phyloP scores from a whole-genome alignment of 306 rosid species.

The Elaeagnus macrophylla region DNA sequence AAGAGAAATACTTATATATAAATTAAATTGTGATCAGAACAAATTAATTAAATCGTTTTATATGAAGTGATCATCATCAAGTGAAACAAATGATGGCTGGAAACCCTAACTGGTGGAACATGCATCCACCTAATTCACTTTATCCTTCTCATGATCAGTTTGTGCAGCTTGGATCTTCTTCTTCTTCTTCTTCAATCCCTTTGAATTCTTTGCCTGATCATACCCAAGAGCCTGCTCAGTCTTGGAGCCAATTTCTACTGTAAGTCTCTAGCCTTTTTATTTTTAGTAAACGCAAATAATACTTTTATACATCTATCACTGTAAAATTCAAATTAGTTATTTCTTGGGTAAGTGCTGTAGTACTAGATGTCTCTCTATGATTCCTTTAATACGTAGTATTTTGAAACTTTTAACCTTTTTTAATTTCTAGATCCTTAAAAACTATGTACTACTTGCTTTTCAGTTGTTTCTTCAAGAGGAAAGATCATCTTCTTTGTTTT shows the following conservation, averaged over 20 bases:
- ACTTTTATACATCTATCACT: neutral
- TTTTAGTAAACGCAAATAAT: neutral
- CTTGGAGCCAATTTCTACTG: conserved; percentile 68
- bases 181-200: conserved; percentile 50
- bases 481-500: too few relatives aligned
- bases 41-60: too few relatives aligned
- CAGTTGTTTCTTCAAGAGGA: too few relatives aligned
- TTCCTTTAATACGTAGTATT: too few relatives aligned
- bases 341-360: too few relatives aligned
- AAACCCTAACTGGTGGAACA: conserved; percentile 92
- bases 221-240: conserved; percentile 34
- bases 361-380: too few relatives aligned
- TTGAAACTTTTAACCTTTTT: too few relatives aligned
- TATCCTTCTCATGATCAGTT: conserved; percentile 31
- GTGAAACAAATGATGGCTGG: conserved; percentile 74
- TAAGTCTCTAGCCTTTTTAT: conserved; percentile 21
- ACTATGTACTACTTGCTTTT: too few relatives aligned
- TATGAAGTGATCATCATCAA: too few relatives aligned
- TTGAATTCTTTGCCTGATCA: conserved; percentile 32
- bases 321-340: neutral
- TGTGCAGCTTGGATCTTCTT: conserved; percentile 45
- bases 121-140: conserved; percentile 41
- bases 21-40: too few relatives aligned
- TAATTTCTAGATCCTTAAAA: too few relatives aligned
- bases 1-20: neutral